Percentiles rank a stretch among this genome's conserved stretches.
These are phyloP conservation scores for Juglanconis oblonga DNA, from an alignment of 2,329 filamentous ascomycete species.

Conservation along the genomic window DNA sequence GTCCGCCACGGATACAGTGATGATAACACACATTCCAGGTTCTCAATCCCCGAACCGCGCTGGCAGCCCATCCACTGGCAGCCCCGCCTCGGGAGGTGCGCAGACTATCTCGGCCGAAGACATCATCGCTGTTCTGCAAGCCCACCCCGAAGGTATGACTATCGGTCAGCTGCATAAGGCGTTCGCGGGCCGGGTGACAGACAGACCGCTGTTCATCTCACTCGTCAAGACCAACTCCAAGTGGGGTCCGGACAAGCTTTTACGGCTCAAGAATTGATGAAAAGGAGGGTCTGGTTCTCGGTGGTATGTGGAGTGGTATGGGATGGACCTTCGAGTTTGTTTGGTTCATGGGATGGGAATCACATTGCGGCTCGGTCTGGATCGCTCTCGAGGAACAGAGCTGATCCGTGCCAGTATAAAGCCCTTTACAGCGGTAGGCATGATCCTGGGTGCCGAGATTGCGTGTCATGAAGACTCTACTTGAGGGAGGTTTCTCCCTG, in stretches of 20 bases:
- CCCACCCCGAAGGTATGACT: conserved; percentile 48
- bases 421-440: neutral
- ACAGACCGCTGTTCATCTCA: conserved; percentile 54
- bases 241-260: conserved; percentile 54
- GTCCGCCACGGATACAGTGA: neutral
- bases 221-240: conserved; percentile 55
- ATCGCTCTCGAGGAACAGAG: neutral
- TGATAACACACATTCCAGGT: conserved; percentile 1
- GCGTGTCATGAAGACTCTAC: neutral
- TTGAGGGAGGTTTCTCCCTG: neutral
- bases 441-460: neutral
- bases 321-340: neutral
- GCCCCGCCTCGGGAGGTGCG: neutral
- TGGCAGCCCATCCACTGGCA: conserved; percentile 9
- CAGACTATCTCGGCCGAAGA: conserved; percentile 46
- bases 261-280: conserved; percentile 28
- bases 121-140: conserved; percentile 52
- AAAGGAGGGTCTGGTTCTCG: neutral
- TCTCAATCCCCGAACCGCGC: conserved; percentile 14
- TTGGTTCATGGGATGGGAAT: neutral
- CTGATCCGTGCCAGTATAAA: neutral
- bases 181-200: conserved; percentile 52
- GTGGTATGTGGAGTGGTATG: neutral
- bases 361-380: neutral
- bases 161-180: conserved; percentile 52